Conservation (phyloP, 2,329 filamentous ascomycete species). For the Aspergillus flavus region DNA sequence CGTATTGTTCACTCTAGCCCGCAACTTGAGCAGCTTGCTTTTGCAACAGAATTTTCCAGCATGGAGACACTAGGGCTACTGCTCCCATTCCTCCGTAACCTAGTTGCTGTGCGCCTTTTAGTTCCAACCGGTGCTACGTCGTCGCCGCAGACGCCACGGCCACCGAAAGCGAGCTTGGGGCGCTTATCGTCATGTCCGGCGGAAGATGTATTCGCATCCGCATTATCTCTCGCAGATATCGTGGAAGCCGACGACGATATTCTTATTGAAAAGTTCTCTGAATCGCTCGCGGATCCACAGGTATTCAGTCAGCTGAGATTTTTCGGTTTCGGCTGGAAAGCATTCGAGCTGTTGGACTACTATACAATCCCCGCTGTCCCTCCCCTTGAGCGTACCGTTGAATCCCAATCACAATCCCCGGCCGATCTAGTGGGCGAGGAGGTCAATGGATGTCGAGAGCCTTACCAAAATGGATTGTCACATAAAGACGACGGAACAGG, state of each 20-base stretch:
- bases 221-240: constrained; percentile 34
- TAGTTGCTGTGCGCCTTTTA: constrained; percentile 45
- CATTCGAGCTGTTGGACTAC: constrained; percentile 40
- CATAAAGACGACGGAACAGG: neutral
- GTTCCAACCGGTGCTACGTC: constrained; percentile 33
- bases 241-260: constrained; percentile 41
- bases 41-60: constrained; percentile 49
- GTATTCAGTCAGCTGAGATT: constrained; percentile 37
- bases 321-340: constrained; percentile 43
- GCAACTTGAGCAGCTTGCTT: constrained; percentile 60
- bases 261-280: constrained; percentile 34
- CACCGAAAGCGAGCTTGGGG: constrained; percentile 5
- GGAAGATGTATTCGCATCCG: constrained; percentile 15
- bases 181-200: neutral
- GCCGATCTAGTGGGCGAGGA: constrained; percentile 14
- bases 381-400: constrained; percentile 10
- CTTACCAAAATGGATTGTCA: neutral
- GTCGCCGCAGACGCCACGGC: constrained; percentile 9
- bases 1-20: constrained; percentile 58
- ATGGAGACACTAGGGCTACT: constrained; percentile 43
- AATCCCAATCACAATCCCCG: constrained; percentile 19
- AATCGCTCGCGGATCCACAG: constrained; percentile 35
- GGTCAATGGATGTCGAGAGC: constrained; percentile 7
- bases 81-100: constrained; percentile 44
- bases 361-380: constrained; percentile 33